These are phyloP conservation scores for Bretziella fagacearum DNA, from an alignment of 2,329 filamentous ascomycete species.

Conservation along the genomic window DNA sequence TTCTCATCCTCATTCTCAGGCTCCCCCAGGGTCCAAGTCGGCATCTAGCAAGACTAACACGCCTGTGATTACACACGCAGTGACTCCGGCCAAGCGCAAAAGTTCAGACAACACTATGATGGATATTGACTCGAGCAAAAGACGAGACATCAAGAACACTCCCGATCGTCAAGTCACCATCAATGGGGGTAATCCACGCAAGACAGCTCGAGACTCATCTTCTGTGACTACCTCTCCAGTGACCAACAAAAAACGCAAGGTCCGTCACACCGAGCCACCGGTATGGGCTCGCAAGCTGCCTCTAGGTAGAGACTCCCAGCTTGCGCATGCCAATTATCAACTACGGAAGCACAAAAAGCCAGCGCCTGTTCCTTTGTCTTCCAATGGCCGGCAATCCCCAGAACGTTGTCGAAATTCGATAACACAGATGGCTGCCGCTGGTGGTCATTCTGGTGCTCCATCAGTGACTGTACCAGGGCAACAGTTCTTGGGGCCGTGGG, in stretches of 20 bases:
- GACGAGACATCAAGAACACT: conserved; percentile 8
- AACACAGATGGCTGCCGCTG: not conserved
- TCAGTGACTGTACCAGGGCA: not conserved
- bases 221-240: conserved; percentile 18
- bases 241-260: conserved; percentile 24
- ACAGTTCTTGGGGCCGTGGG: conserved; percentile 38
- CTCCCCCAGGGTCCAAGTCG: not conserved
- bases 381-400: conserved; percentile 29
- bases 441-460: conserved; percentile 15
- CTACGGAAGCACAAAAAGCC: conserved; percentile 25
- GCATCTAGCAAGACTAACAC: conserved; percentile 7
- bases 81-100: conserved; percentile 31
- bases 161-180: conserved; percentile 5
- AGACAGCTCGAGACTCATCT: conserved; percentile 8
- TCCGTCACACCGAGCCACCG: conserved; percentile 25
- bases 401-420: conserved; percentile 24
- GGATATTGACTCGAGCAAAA: conserved; percentile 9
- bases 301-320: conserved; percentile 22
- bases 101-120: conserved; percentile 25
- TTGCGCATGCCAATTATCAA: conserved; percentile 29
- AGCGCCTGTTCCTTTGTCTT: conserved; percentile 17
- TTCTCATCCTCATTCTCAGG: not conserved
- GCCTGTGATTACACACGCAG: conserved; percentile 19
- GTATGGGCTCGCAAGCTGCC: conserved; percentile 31
- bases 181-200: conserved; percentile 9